Base-by-base conservation (phyloP, 345 rosid genomes). In the Erysimum cheiranthoides region DNA sequence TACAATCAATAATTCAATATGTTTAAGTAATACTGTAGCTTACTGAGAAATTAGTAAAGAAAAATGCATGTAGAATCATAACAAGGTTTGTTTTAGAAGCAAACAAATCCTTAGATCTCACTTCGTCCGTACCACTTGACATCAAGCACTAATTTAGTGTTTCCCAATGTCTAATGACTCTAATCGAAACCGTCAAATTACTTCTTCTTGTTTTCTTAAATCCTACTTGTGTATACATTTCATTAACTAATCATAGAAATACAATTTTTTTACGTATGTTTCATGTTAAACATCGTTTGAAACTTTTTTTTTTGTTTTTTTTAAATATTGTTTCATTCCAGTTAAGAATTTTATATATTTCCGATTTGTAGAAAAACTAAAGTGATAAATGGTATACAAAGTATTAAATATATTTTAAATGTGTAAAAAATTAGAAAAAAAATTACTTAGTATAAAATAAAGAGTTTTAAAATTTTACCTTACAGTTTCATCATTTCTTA, bases 41-140 rank as follows among this genome's bases (percentile, higher is more conserved):
- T 18, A 8, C 28, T 17, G 68, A 68, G 21, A 39, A 18, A 39
- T 1, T 30, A 75, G 61, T 30, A 18, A 61, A 25, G 34, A 62
- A 18, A 39, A 67, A 51, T 40, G 70, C 70, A 76, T 69, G 70
- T 76, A 1, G 25, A 21, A 21, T 21, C 25, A 21, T 21, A 21
- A 21, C 1, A 21, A 45, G 56, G 30, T 8, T 46, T 10, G 25
- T 25, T 65, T 74, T 67, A 18, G 61, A 75, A 50, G 68, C 68
- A 67, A 59, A 68, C 67, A 68, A 51, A 50, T 21, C 25, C 68
- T 38, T 68, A 47, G 71, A 77, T 63, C 71, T 64, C 66, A 63
- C 76, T 54, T 62, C 53, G 60, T 63, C 80, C 80, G 80, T 77
- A 77, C 80, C 71, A 70, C 53, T 70, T 54, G 80, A 70, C 75